Percentiles rank a stretch among this genome's conserved stretches.
phyloP scores from a whole-genome alignment of 768 basidiomycete genomes.

The Trametes cingulata region DNA sequence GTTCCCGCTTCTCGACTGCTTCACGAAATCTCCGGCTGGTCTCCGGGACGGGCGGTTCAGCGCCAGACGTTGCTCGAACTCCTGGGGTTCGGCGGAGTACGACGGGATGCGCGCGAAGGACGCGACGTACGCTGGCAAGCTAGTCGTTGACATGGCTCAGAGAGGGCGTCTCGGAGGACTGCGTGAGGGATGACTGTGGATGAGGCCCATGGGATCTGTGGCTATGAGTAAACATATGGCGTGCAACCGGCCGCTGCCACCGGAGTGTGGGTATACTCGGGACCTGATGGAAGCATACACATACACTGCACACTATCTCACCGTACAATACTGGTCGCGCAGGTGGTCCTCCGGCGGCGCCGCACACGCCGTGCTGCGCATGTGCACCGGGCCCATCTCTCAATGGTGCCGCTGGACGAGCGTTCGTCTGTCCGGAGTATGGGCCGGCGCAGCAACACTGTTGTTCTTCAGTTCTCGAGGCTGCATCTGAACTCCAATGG shows the following conservation, averaged over 20 bases:
- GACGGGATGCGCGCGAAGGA: conserved; percentile 42
- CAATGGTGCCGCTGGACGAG: no score
- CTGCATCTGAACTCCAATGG: neutral
- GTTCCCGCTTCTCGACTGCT: conserved; percentile 57
- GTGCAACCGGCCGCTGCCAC: conserved; percentile 18
- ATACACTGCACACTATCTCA: conserved; percentile 9
- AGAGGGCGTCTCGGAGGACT: neutral
- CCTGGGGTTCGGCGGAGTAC: conserved; percentile 58
- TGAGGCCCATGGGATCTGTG: neutral
- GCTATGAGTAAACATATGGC: conserved; percentile 21
- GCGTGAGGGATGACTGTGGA: neutral
- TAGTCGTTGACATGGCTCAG: conserved; percentile 53
- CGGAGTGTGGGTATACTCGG: conserved; percentile 17
- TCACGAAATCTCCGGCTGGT: conserved; percentile 53
- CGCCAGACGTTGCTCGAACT: conserved; percentile 55
- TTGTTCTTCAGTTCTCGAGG: no score
- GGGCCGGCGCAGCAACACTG: no score
- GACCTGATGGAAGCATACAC: conserved; percentile 11
- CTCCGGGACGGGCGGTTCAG: conserved; percentile 37
- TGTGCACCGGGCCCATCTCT: no score
- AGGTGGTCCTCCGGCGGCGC: neutral
- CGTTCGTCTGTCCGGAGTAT: no score
- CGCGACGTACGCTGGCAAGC: conserved; percentile 53
- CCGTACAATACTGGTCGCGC: neutral
- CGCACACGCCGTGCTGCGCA: no score